Evolutionary conservation across 1,284 basidiomycete species (phyloP), one percentile per base, ranked within the genome.

Genomic region (Trichosporon asahii): DNA sequence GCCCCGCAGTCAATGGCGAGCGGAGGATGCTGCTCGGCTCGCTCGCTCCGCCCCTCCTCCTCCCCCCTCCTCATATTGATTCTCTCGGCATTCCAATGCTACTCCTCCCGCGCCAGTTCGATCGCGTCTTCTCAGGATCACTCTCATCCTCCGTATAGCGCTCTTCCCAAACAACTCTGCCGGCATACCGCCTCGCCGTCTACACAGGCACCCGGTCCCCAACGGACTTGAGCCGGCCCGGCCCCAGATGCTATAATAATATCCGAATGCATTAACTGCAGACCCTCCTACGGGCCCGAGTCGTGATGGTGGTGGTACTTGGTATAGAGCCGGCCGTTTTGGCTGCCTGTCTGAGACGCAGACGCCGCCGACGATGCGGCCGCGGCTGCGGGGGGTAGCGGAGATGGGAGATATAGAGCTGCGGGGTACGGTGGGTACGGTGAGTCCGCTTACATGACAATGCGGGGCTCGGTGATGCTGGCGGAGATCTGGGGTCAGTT

Each of bases 401-500:
- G 49, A 53, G 49, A 53, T 53, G 49, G 23, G 49, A 53, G 49
- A 53, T 53, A 53, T 53, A 25, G 49, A 53, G 49, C 49, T 25
- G 49, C 49, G 49, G 49, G 25, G 55, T 7, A n/a, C 29, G 46
- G 65, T 23, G 49, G 25, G 55, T 7, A n/a, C 29, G 46, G 65
- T 23, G 6, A 21, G 53, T 66, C 31, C 31, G 29, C 44, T 71
- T 73, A 84, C 84, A 85, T 85, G 76, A 85, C 84, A 70, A 85
- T 85, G 65, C 83, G 77, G 53, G 84, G 84, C 76, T 84, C 84
- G 72, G 84, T 84, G 75, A 85, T 85, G 77, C 82, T 84, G 70
- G 75, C 75, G 37, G 84, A 83, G 74, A 85, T 85, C 83, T 82
- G 72, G 8, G 37, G 64, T 70, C 61, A 72, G 65, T 67, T 31